These are phyloP conservation scores for Xylaria sp. DNA, from an alignment of 2,329 filamentous ascomycete species.

Conservation along the genomic window DNA sequence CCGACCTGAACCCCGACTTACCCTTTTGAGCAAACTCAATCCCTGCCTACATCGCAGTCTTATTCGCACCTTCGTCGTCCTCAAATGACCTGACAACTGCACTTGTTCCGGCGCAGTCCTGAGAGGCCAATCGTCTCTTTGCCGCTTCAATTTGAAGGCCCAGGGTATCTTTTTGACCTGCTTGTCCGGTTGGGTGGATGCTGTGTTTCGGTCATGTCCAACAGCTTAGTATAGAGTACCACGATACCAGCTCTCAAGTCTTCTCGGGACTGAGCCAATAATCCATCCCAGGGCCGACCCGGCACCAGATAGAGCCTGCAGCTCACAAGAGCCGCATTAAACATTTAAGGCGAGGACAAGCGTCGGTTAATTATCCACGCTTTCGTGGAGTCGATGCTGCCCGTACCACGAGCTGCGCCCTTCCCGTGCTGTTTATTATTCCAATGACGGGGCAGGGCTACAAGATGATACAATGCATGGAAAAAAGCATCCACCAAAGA, in stretches of 20 bases:
- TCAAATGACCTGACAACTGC: conserved; percentile 25
- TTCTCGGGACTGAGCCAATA: conserved; percentile 31
- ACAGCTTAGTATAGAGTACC: conserved; percentile 21
- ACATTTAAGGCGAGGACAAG: conserved; percentile 45
- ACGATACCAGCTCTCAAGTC: conserved; percentile 31
- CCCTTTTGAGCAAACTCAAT: conserved; percentile 30
- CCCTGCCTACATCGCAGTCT: conserved; percentile 25
- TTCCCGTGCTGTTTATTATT: conserved; percentile 36
- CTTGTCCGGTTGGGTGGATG: conserved; percentile 12
- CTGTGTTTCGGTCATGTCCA: conserved; percentile 6
- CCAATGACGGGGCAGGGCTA: conserved; percentile 41
- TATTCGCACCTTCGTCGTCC: conserved; percentile 30
- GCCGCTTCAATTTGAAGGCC: conserved; percentile 13
- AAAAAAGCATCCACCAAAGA: conserved; percentile 41
- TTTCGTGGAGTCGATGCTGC: conserved; percentile 39
- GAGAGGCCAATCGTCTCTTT: conserved; percentile 22
- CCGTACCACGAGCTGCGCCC: conserved; percentile 39
- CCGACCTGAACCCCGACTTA: conserved; percentile 26
- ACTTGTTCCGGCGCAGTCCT: conserved; percentile 14
- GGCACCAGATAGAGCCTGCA: conserved; percentile 36
- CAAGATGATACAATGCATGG: conserved; percentile 50
- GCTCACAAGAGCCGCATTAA: conserved; percentile 45
- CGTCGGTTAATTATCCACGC: conserved; percentile 36
- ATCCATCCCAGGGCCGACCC: conserved; percentile 34
- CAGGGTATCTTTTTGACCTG: conserved; percentile 10